Evolutionary conservation across 78 protist species (phyloP).

Genomic region (Cavenderia fasciculata): DNA sequence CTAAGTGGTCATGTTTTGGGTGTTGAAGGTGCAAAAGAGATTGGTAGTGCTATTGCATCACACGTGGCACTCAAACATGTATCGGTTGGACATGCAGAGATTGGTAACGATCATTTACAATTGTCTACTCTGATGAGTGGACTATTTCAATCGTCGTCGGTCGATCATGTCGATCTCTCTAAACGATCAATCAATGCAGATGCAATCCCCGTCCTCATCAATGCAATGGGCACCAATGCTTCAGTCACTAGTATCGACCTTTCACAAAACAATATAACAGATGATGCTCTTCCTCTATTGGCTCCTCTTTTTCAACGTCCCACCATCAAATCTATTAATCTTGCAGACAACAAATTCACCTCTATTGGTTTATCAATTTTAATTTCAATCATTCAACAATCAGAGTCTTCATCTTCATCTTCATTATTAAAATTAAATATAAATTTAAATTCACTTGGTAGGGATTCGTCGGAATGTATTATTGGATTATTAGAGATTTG

Average conservation of each 20-base stretch:
- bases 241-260: slow-evolving; percentile 7
- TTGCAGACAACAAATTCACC: neutral
- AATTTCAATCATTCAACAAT: neutral
- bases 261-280: slow-evolving; percentile 9
- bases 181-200: slow-evolving; percentile 19
- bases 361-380: neutral
- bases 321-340: neutral
- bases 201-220: too few relatives aligned
- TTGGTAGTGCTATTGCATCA: slow-evolving; percentile 21
- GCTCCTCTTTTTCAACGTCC: neutral
- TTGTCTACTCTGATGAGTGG: neutral
- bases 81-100: slow-evolving; percentile 36
- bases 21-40: slow-evolving; percentile 1
- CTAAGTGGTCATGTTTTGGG: slow-evolving; percentile 44
- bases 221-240: too few relatives aligned
- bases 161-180: slow-evolving; percentile 9
- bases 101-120: slow-evolving; percentile 19
- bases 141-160: neutral
- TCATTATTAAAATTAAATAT: too few relatives aligned
- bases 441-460: too few relatives aligned
- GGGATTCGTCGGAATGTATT: too few relatives aligned
- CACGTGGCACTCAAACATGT: slow-evolving; percentile 2
- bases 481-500: too few relatives aligned
- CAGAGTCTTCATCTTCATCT: too few relatives aligned
- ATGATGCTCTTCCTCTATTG: neutral